Percentiles rank a stretch among this genome's conserved stretches.
Evolutionary conservation across 768 basidiomycete genomes (phyloP).

Genomic region (Lactarius psammicola): DNA sequence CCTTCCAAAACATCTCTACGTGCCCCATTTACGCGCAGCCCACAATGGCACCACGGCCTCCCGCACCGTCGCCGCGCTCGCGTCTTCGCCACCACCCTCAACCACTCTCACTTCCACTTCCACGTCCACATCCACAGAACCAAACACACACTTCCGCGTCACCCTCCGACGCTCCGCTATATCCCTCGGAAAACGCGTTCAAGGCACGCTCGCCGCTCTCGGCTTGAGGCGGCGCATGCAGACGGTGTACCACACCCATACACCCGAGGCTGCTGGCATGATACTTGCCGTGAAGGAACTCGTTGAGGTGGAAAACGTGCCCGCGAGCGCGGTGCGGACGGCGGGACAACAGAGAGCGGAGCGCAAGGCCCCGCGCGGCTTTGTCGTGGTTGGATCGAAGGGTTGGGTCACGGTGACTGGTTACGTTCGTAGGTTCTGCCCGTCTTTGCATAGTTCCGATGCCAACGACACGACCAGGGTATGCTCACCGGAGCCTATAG

Average conservation of each 20-base stretch:
- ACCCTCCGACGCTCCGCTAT: conserved; percentile 87
- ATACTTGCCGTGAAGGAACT: conserved; percentile 89
- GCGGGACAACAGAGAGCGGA: conserved; percentile 65
- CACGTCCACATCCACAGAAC: conserved; percentile 26
- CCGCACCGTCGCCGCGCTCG: conserved; percentile 22
- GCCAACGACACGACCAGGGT: not conserved
- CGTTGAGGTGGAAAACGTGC: conserved; percentile 84
- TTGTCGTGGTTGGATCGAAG: conserved; percentile 48
- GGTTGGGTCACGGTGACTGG: not conserved
- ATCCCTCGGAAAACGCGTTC: conserved; percentile 67
- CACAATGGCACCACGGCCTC: conserved; percentile 21
- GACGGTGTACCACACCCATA: conserved; percentile 78
- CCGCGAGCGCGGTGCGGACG: conserved; percentile 61
- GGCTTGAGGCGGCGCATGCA: conserved; percentile 82
- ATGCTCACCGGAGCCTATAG: too few relatives aligned
- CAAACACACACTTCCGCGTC: conserved; percentile 80
- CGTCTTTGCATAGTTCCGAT: not conserved
- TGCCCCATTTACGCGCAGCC: not conserved
- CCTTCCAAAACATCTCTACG: not conserved
- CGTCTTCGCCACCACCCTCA: conserved; percentile 1
- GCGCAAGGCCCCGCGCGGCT: conserved; percentile 66
- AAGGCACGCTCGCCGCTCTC: conserved; percentile 75
- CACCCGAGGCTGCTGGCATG: conserved; percentile 76
- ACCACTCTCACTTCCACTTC: conserved; percentile 6
- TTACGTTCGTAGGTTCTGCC: not conserved